Evolutionary conservation across 371 early-diverging fungal genomes (phyloP).

Genomic region (Gilbertella persicaria): DNA sequence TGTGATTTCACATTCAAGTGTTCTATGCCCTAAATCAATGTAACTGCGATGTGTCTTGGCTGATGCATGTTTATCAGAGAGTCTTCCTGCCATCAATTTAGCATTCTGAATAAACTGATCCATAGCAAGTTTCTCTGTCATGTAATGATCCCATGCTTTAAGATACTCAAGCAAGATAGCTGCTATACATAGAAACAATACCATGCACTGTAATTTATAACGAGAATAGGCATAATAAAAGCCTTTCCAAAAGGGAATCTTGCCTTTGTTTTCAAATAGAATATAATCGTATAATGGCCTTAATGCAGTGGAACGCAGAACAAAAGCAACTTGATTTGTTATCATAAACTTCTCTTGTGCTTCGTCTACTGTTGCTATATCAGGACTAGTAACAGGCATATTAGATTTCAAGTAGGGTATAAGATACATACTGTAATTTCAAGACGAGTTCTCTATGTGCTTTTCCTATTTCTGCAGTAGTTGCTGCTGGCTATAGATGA

Average conservation of each 20-base stretch:
- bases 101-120: slow-evolving; percentile 24
- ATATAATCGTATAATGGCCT: slow-evolving; percentile 11
- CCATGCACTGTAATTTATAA: slow-evolving; percentile 12
- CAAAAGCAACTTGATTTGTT: slow-evolving; percentile 11
- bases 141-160: slow-evolving; percentile 16
- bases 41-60: slow-evolving; percentile 21
- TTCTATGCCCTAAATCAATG: slow-evolving; percentile 21
- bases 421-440: slow-evolving; percentile 15
- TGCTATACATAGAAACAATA: neutral
- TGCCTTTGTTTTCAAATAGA: neutral
- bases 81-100: slow-evolving; percentile 16
- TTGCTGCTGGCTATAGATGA: slow-evolving; percentile 10
- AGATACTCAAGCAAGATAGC: slow-evolving; percentile 14
- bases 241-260: slow-evolving; percentile 15
- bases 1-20: slow-evolving; percentile 21
- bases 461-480: slow-evolving; percentile 12
- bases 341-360: slow-evolving; percentile 9
- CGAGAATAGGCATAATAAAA: slow-evolving; percentile 11
- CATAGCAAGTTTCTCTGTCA: slow-evolving; percentile 8
- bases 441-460: slow-evolving; percentile 18
- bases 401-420: neutral
- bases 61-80: slow-evolving; percentile 14
- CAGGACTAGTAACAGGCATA: slow-evolving; percentile 2
- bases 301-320: slow-evolving; percentile 9
- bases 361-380: neutral